Base-by-base conservation (phyloP, 2,329 filamentous ascomycete species). In the Pseudocercospora fuligena region DNA sequence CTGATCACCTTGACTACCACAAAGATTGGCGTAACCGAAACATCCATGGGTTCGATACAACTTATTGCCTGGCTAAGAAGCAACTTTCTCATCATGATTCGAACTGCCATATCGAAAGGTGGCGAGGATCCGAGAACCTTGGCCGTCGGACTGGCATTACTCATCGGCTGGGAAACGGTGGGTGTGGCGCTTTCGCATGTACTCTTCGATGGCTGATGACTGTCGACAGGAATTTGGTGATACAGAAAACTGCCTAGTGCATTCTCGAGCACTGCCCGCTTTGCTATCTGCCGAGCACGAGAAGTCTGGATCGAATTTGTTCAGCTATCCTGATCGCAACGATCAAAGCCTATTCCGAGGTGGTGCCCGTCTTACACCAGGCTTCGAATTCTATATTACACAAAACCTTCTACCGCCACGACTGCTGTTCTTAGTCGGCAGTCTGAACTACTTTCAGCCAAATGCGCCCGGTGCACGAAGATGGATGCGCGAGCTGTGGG, bases 401-500 rank as follows among this genome's bases (percentile, higher is more conserved):
- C 60, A 61, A 46, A 61, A 40, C 23, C 27, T 61, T 7, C 27
- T 61, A 6, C 60, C 60, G 25, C 43, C 43, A 21, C 27, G 40
- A 33, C 60, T 61, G 4, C 2, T 61, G 8, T 61, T 61, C 60
- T 12, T 51, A 6, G 47, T 61, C 25, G 21, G 60, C 25, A 61
- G 60, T 33, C 29, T 61, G 46, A 36, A 33, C 3, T 61, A 53
- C 19, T 61, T 51, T n/a, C 43, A 61, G 7, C 43, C 60, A 1
- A 19, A 27, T 29, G 31, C n/a, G 9, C 25, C 23, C 2, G 60
- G 46, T 16, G 43, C 60, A 4, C 43, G 60, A 29, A 14, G 43
- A 33, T 61, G 60, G 60, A 54, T 61, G 43, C 43, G 60, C 16
- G 43, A 61, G 43, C 60, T 61, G 5, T 61, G 60, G 60, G 25